Evolutionary conservation across 177 flowering plant species (phyloP), one percentile per base, ranked within the genome.

Genomic region (Vitis hybrid): DNA sequence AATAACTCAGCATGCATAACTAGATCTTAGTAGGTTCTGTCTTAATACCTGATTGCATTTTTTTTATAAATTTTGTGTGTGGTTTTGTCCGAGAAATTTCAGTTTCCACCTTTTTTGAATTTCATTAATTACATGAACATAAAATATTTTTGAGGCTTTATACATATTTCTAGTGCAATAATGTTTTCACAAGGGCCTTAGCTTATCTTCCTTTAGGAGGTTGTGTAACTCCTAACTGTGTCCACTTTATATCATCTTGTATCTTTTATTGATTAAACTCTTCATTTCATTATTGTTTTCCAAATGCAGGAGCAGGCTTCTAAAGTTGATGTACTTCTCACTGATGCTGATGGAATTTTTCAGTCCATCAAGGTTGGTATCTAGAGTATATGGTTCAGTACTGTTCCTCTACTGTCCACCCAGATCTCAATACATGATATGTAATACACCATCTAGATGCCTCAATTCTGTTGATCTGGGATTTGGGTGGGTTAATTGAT

Each of bases 321-420:
- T 58, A 74, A 77, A 59, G 81, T 60, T 56, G 85, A 83, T 79
- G 76, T 83, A 39, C 73, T 70, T 62, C 89, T 93, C 70, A 81
- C 19, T 52, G 94, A 95, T 84, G 96, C 91, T 60, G 87, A 82
- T 78, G 91, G 87, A 71, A 64, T 84, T 68, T 88, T 95, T 65
- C 97, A 79, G 55, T 86, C 99, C 39, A 88, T 95, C 65, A 95
- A 95, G 97, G 99, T 94, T 49, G 17, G 80, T 71, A 48, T 50
- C 57, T 71, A 7, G 14, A 8, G 64, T 13, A 48, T 13, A 19
- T 45, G 55, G 51, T 32, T 21, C 51, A 8, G 57, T 32, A n/a
- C n/a, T 34, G 49, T 18, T 11, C 48, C n/a, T 32, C 19, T 32
- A 55, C 13, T 55, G 6, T 2, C 13, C 26, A 4, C 11, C 15